Evolutionary conservation across 768 basidiomycete species (phyloP), one percentile per base, ranked within the genome.

Genomic region (Phylloporus sp.): DNA sequence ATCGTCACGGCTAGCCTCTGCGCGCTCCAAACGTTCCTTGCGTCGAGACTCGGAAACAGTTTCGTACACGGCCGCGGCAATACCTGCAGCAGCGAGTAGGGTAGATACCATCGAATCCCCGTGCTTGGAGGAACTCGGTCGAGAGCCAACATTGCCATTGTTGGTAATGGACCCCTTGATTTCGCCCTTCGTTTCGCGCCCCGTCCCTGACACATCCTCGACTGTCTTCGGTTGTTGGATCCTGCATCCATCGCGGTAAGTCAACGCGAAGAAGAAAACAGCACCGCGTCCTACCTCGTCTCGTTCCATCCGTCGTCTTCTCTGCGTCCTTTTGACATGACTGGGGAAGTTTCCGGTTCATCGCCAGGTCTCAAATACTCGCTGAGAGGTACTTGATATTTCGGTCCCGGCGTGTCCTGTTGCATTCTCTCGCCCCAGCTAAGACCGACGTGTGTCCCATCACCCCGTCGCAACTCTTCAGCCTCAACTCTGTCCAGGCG

Each of bases 361-460:
- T 11, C 22, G 8, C 47, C 29, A 1, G 40, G n/a, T 24, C 27
- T 26, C 43, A 64, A 24, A 22, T 58, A 53, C 26, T 42, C 31
- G 53, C 47, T 58, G 13, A 56, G 46, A 52, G 63, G 63, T 0
- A 63, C 64, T 36, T 48, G 49, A 42, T 64, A 64, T 38, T 47
- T 48, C 6, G 13, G 48, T 16, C 18, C 28, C 4, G n/a, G 38
- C 2, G 12, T 16, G 40, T 24, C 53, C 24, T 6, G 16, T 16
- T 39, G 50, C 8, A 22, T 26, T 23, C 23, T 32, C 16, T 48
- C 53, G 35, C 49, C 42, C 55, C 51, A 62, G 2, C 41, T 5
- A 20, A 39, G 13, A 22, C 34, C 28, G 28, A 31, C 47, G 50
- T 43, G 40, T 8, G 23, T 35, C 0, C 7, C 27, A 12, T 41